Evolutionary conservation across 108 stramenopile genomes (phyloP), one percentile per base, ranked within the genome.

Genomic region (Nannochloropsis salina): DNA sequence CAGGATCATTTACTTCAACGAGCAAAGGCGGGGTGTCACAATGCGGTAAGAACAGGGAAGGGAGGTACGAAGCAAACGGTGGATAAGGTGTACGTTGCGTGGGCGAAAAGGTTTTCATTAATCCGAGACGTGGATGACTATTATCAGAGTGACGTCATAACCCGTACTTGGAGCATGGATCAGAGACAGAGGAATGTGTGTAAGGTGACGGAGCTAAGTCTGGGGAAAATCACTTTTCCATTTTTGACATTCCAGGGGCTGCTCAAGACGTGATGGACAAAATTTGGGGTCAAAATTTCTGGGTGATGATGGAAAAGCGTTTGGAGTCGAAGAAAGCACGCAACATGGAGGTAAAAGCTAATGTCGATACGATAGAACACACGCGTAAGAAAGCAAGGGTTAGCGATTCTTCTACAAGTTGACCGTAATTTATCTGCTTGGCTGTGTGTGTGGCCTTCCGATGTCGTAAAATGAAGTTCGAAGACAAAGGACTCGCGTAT

Each of bases 1-100:
- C 86, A 15, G 89, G 89, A 1, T 44, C 43, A 41, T 90, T 90
- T 84, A 74, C n/a, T n/a, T 4, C 15, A n/a, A n/a, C 61, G 61
- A 74, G 61, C 61, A 74, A 74, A n/a, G 8, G 2, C 1, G 61
- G 61, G n/a, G 61, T 74, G 61, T n/a, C 3, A n/a, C 15, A 74
- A n/a, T n/a, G 61, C 8, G 61, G 61, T 74, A 74, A 74, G n/a
- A 74, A 74, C 20, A n/a, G 61, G 61, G 2, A n/a, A 8, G 6
- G 61, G 61, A 74, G 61, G 61, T 15, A 3, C 20, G 61, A n/a
- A 74, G 61, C 20, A n/a, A 51, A 74, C 20, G 61, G 61, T n/a
- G 61, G 61, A n/a, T 15, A 74, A 6, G n/a, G 61, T 6, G 6
- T 74, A 8, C 20, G 8, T 4, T 6, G 0, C 4, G 4, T 8